Evolutionary conservation across 1,284 basidiomycete species (phyloP), one percentile per base, ranked within the genome.

Genomic region (Malassezia caprae): DNA sequence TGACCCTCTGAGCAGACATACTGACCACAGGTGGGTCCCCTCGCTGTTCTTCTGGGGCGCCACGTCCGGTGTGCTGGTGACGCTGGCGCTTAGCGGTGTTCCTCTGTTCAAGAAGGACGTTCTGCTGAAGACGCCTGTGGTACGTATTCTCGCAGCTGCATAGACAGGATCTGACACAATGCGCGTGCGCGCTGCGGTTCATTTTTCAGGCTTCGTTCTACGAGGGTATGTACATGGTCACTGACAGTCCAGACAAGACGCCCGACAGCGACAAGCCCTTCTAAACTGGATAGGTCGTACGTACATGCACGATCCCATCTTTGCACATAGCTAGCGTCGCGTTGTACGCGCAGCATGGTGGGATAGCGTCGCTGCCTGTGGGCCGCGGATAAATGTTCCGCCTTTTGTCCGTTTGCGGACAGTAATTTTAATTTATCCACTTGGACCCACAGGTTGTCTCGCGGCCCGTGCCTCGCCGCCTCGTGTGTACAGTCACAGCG

Each of bases 221-320:
- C 51, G 50, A 57, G 47, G 55, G 54, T 56, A 47, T n/a, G 54
- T 56, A 8, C 15, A 41, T 41, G 13, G 19, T 8, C 19, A 21
- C 42, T 56, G 1, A 51, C 46, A 10, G 17, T 15, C 17, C 37
- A 56, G 54, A 57, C 55, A 47, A 52, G 31, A 52, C 47, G 15
- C 55, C 55, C 11, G 49, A 52, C 45, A 47, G 27, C 23, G 55
- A 57, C 45, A 57, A 57, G 51, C 55, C 55, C 19, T 57, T 57
- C 45, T 57, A 52, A 52, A 31, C 19, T 21, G 37, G 37, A 39
- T 39, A 39, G 37, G 37, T 21, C 19, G 37, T 21, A 19, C n/a
- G 8, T 21, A 39, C n/a, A 19, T 39, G 3, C 37, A 39, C 37
- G 37, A 39, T 21, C 37, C 8, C 21, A 8, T 39, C 15, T 21